Conservation (phyloP, 1,284 basidiomycete species). For the Somion occarium region DNA sequence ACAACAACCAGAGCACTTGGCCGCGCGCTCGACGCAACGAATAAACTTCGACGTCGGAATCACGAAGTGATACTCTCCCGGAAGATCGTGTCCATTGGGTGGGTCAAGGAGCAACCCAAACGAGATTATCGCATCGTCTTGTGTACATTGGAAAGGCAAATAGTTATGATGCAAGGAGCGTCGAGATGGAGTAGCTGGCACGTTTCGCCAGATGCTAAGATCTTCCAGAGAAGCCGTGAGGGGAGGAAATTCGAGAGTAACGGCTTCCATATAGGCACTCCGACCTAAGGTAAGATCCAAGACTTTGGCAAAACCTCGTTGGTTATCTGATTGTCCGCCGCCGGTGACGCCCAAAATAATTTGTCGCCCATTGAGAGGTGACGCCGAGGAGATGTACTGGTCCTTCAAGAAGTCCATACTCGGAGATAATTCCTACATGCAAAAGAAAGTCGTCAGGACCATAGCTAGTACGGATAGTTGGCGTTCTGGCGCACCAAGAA, state of each 20-base stretch:
- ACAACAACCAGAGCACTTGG: not conserved
- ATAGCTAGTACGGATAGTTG: too few species aligned
- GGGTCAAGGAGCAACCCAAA: not conserved
- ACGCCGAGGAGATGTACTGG: too few species aligned
- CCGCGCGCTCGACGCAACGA: not conserved
- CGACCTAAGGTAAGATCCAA: not conserved
- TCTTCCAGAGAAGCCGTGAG: not conserved
- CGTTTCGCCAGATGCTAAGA: not conserved
- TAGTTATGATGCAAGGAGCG: not conserved
- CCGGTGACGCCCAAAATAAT: not conserved
- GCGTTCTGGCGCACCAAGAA: not conserved
- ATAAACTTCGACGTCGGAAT: not conserved
- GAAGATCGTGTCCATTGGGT: not conserved
- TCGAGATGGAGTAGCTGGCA: not conserved
- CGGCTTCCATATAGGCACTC: not conserved
- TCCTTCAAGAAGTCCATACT: too few species aligned
- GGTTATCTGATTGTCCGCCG: not conserved
- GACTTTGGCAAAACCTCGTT: not conserved
- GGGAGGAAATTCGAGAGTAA: not conserved
- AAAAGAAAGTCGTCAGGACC: too few species aligned
- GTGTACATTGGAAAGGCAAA: not conserved
- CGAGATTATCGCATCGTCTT: not conserved
- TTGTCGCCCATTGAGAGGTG: too few species aligned
- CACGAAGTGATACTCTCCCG: not conserved
- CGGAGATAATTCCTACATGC: too few species aligned